Evolutionary conservation across 1,284 basidiomycete genomes (phyloP).

Genomic region (Apiotrichum gamsii): DNA sequence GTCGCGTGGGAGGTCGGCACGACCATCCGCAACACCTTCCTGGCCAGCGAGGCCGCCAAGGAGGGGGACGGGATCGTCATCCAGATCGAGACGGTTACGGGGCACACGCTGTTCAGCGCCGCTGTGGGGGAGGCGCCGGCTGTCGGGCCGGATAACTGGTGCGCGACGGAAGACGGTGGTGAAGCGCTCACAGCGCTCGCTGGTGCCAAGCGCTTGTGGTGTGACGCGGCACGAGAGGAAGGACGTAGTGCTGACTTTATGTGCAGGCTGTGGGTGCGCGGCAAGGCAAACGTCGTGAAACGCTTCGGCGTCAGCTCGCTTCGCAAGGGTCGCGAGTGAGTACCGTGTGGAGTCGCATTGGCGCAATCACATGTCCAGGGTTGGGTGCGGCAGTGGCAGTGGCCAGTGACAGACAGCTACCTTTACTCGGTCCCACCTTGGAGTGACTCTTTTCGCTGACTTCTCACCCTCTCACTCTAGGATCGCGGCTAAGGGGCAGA

Average conservation of each 20-base stretch:
- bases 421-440: too few relatives aligned
- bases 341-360: too few relatives aligned
- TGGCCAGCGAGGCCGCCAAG: constrained; percentile 10
- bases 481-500: constrained; percentile 22
- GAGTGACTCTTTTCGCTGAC: too few relatives aligned
- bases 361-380: too few relatives aligned
- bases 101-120: constrained; percentile 36
- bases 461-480: too few relatives aligned
- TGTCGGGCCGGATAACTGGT: constrained; percentile 40
- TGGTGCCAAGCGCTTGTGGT: not conserved
- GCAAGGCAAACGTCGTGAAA: constrained; percentile 42
- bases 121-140: constrained; percentile 34
- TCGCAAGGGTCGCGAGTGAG: constrained; percentile 37
- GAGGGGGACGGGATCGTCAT: constrained; percentile 34
- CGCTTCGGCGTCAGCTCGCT: constrained; percentile 36
- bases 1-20: constrained; percentile 30
- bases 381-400: too few relatives aligned
- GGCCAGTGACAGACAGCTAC: too few relatives aligned
- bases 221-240: not conserved
- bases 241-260: not conserved
- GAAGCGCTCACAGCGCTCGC: too few relatives aligned
- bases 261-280: constrained; percentile 33
- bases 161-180: constrained; percentile 2
- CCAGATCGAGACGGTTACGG: constrained; percentile 37
- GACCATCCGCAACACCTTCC: constrained; percentile 26